Percentiles rank a stretch among this genome's conserved stretches.
These are phyloP conservation scores for Ophiocordyceps camponoti-leonardi DNA, from an alignment of 2,329 filamentous ascomycete species.

Conservation along the genomic window DNA sequence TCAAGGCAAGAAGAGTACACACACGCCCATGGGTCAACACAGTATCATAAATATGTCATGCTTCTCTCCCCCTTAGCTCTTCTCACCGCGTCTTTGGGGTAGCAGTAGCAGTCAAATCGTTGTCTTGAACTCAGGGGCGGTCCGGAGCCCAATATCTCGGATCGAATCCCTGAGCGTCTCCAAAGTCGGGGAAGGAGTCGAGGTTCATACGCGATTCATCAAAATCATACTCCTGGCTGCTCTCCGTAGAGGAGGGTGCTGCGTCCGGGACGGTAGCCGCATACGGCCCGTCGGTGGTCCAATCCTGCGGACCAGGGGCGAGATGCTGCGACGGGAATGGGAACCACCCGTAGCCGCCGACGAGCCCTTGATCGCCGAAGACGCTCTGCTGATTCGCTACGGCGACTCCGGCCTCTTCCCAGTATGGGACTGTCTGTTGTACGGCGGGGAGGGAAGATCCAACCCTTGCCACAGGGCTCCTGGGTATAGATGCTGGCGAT, in stretches of 20 bases:
- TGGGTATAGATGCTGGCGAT: conserved; percentile 1
- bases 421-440: not conserved
- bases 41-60: too few species aligned
- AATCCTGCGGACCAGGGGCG: not conserved
- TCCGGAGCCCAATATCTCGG: not conserved
- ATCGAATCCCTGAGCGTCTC: not conserved
- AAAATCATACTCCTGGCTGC: not conserved
- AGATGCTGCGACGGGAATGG: not conserved
- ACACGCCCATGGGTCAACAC: too few species aligned
- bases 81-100: too few species aligned
- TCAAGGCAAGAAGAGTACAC: too few species aligned
- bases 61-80: too few species aligned
- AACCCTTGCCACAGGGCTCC: not conserved
- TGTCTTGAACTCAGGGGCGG: not conserved
- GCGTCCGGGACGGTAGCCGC: not conserved
- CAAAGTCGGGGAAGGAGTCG: not conserved
- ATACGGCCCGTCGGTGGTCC: not conserved
- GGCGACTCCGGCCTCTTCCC: not conserved
- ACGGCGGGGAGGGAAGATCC: not conserved
- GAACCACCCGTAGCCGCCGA: not conserved
- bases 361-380: not conserved
- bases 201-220: not conserved
- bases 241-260: not conserved
- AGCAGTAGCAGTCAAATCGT: not conserved
- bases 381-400: not conserved